These are phyloP conservation scores for Alopecurus myosuroides DNA, from an alignment of 176 grass and related monocot genomes.

Conservation along the genomic window DNA sequence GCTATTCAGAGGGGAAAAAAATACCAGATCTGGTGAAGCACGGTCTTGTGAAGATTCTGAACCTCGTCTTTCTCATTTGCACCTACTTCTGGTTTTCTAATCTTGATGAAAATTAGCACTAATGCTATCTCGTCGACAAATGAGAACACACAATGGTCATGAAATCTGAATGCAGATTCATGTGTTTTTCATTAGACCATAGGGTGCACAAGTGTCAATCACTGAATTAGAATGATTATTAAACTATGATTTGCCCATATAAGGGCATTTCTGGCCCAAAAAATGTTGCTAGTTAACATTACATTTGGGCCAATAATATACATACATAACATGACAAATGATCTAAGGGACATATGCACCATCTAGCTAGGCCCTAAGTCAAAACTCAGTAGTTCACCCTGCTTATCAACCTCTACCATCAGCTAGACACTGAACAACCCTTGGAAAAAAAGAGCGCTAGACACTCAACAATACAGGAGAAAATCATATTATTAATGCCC, in stretches of 20 bases:
- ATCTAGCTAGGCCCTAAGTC: conserved; percentile 28
- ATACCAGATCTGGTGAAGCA: neutral
- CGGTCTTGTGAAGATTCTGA: neutral
- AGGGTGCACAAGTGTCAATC: neutral
- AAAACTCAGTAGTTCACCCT: neutral
- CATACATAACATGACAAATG: conserved; percentile 21
- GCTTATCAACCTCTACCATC: neutral
- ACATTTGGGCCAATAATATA: conserved; percentile 18
- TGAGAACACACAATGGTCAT: neutral
- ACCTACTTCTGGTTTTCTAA: too few relatives aligned
- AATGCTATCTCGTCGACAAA: neutral
- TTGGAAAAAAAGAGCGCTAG: neutral
- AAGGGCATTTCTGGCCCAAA: conserved; percentile 8
- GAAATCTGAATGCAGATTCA: neutral
- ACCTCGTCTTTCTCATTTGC: too few relatives aligned
- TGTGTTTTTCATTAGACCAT: neutral
- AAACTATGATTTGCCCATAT: neutral
- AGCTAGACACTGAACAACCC: neutral
- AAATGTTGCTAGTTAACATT: conserved; percentile 21
- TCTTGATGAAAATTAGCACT: too few relatives aligned
- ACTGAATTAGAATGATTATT: conserved; percentile 11
- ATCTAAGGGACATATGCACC: conserved; percentile 42
- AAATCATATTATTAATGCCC: neutral
- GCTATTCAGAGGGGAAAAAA: too few relatives aligned
- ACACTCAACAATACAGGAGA: conserved; percentile 1